Evolutionary conservation across 768 basidiomycete species (phyloP).

Genomic region (Galerina sulciceps): DNA sequence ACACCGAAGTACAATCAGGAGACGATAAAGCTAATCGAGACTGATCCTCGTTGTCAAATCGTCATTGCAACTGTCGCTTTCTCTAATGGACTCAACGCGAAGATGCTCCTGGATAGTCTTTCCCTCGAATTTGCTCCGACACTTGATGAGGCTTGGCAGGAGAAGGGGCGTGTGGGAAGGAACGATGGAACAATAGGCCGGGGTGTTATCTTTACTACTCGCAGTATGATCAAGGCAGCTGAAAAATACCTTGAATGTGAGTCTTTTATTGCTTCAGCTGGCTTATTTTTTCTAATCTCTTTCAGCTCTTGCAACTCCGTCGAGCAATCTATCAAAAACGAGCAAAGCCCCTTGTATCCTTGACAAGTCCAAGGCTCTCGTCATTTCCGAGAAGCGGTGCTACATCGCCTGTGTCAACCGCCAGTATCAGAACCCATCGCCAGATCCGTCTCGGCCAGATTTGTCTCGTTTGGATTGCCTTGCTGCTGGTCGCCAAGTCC

Average conservation of each 20-base stretch:
- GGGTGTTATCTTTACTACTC: constrained; percentile 3
- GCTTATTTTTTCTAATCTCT: neutral
- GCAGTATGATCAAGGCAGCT: neutral
- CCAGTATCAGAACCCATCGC: constrained; percentile 5
- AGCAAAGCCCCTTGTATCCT: neutral
- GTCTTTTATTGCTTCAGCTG: neutral
- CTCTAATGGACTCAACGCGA: constrained; percentile 9
- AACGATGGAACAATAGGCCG: neutral
- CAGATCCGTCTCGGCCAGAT: constrained; percentile 2
- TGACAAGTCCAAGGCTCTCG: constrained; percentile 9
- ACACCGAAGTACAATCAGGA: neutral
- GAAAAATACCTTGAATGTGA: neutral
- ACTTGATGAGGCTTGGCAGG: constrained; percentile 10
- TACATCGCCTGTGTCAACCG: constrained; percentile 11
- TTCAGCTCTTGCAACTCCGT: neutral
- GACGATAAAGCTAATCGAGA: neutral
- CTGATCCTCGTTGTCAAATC: constrained; percentile 1
- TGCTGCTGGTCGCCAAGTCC: neutral
- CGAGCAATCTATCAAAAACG: neutral
- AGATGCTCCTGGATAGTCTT: constrained; percentile 11
- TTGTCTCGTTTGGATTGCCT: constrained; percentile 4
- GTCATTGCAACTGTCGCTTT: constrained; percentile 7
- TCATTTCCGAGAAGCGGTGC: constrained; percentile 6
- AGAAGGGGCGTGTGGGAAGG: constrained; percentile 10
- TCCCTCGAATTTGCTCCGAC: constrained; percentile 8